These are phyloP conservation scores for Trichosporon sp. DNA, from an alignment of 1,284 basidiomycete genomes.

Conservation along the genomic window DNA sequence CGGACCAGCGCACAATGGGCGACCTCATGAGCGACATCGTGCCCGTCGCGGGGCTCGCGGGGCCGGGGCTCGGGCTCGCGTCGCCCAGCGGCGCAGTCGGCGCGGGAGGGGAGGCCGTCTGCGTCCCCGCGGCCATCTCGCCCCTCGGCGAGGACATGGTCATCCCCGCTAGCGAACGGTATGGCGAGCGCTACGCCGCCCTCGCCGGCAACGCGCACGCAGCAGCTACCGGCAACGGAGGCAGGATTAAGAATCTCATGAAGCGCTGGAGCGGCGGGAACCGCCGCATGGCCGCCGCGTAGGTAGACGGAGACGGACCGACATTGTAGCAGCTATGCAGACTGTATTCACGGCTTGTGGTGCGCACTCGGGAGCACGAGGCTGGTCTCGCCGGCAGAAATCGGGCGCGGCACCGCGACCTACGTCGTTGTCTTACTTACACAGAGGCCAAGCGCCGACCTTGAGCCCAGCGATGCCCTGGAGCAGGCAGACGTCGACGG, in stretches of 20 bases:
- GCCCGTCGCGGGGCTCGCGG: neutral
- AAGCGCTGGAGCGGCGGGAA: neutral
- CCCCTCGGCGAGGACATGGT: neutral
- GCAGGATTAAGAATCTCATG: neutral
- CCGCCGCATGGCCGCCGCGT: neutral
- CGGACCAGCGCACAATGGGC: neutral
- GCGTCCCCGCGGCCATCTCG: neutral
- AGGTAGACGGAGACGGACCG: neutral
- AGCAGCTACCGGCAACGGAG: neutral
- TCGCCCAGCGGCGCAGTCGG: neutral
- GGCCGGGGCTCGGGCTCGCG: neutral
- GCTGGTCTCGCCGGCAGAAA: no score
- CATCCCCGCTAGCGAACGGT: neutral
- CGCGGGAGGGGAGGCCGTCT: neutral
- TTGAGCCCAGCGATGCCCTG: no score
- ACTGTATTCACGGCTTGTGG: slow-evolving; percentile 9
- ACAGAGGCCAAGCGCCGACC: no score
- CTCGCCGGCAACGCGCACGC: neutral
- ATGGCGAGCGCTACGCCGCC: neutral
- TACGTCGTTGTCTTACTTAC: no score
- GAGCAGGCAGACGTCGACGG: no score
- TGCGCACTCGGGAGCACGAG: no score
- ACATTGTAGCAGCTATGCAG: neutral
- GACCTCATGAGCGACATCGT: slow-evolving; percentile 1
- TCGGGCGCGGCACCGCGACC: no score